Percentiles rank a stretch among this genome's conserved stretches.
Evolutionary conservation across 2,329 filamentous ascomycete species (phyloP).

Genomic region (Diaporthe sp.): DNA sequence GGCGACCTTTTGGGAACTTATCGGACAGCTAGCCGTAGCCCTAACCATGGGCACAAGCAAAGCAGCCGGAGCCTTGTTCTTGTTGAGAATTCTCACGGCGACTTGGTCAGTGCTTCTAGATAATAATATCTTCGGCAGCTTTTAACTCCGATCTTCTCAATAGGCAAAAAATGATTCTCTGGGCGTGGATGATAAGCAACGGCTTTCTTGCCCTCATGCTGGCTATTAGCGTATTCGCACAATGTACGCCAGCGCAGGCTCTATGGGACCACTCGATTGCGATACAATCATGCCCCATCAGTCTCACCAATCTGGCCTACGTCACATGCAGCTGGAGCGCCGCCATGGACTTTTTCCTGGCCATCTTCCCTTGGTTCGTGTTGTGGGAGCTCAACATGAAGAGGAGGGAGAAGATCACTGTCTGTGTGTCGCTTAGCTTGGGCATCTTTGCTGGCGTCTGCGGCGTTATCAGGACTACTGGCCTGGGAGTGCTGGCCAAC

Average conservation of each 20-base stretch:
- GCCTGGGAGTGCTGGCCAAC: slow-evolving; percentile 11
- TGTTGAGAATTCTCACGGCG: slow-evolving; percentile 16
- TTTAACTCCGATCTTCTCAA: neutral
- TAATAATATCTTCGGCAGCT: neutral
- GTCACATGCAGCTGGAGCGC: slow-evolving; percentile 29
- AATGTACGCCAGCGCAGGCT: slow-evolving; percentile 17
- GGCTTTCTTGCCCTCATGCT: slow-evolving; percentile 18
- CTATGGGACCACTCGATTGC: slow-evolving; percentile 11
- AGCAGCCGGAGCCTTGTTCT: slow-evolving; percentile 8
- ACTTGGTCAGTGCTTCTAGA: slow-evolving; percentile 8
- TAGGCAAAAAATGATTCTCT: slow-evolving; percentile 24
- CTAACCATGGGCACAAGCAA: slow-evolving; percentile 25
- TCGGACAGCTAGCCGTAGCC: slow-evolving; percentile 20
- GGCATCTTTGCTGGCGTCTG: slow-evolving; percentile 29
- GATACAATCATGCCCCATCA: slow-evolving; percentile 17
- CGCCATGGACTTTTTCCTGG: slow-evolving; percentile 33
- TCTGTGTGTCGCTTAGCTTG: slow-evolving; percentile 18
- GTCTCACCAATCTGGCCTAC: slow-evolving; percentile 21
- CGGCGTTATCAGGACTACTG: slow-evolving; percentile 29
- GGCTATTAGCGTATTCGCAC: neutral
- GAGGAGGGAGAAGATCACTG: slow-evolving; percentile 28
- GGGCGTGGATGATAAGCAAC: slow-evolving; percentile 27
- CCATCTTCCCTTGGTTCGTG: slow-evolving; percentile 26
- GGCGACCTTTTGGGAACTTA: slow-evolving; percentile 26
- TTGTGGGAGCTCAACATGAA: slow-evolving; percentile 33